Conservation (phyloP, 2,329 filamentous ascomycete genomes). For the Escovopsis weberi region DNA sequence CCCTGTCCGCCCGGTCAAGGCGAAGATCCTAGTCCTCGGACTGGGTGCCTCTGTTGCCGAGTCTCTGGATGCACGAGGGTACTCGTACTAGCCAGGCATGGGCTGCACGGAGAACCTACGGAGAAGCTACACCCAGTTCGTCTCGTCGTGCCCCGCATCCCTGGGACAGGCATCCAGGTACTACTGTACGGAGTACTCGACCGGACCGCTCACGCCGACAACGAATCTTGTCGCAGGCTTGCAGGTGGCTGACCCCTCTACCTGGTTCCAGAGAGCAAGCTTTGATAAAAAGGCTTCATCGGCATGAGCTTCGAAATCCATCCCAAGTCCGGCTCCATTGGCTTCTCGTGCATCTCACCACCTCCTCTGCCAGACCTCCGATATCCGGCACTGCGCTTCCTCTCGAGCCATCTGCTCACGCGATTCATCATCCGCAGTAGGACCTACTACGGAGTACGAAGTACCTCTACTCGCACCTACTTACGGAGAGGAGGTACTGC, state of each 20-base stretch:
- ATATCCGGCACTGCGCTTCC: no score
- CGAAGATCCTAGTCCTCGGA: neutral
- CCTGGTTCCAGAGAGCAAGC: slow-evolving; percentile 6
- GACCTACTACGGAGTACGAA: no score
- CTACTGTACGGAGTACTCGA: no score
- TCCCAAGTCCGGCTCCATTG: slow-evolving; percentile 4
- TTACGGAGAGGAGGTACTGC: no score
- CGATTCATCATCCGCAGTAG: no score
- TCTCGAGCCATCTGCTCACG: no score
- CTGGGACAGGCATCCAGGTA: neutral
- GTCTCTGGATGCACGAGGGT: neutral
- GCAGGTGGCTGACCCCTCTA: slow-evolving; percentile 6
- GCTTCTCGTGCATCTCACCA: slow-evolving; percentile 1
- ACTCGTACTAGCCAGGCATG: no score
- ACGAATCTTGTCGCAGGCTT: slow-evolving; percentile 5
- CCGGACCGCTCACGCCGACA: slow-evolving; percentile 2
- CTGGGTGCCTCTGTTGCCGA: slow-evolving; percentile 3
- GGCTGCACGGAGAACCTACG: no score
- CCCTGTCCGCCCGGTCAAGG: neutral
- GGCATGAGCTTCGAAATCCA: slow-evolving; percentile 3
- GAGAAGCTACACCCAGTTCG: neutral
- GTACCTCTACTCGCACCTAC: no score
- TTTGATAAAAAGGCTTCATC: slow-evolving; percentile 3
- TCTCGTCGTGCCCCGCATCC: slow-evolving; percentile 5
- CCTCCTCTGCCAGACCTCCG: neutral